phyloP scores from a whole-genome alignment of 2,329 filamentous ascomycete genomes.

The Dactylonectria macrodidyma region DNA sequence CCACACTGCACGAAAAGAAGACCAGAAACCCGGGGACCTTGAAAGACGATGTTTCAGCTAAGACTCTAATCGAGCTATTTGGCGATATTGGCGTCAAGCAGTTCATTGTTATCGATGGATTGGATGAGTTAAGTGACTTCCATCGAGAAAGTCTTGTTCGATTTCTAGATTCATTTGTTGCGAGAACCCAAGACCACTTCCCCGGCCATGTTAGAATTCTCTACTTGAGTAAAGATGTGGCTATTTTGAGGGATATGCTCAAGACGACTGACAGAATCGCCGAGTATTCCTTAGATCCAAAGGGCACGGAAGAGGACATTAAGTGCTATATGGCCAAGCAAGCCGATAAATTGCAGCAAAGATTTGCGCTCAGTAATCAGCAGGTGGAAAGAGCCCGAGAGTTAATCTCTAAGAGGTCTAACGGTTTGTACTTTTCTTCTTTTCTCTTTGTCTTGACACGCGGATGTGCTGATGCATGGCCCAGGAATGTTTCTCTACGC shows the following conservation, averaged over 20 bases:
- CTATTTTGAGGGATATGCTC: neutral
- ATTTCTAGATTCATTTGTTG: conserved; percentile 38
- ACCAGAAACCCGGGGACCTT: neutral
- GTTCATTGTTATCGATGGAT: conserved; percentile 60
- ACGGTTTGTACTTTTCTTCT: neutral
- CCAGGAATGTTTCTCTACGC: conserved; percentile 54
- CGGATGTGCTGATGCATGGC: neutral
- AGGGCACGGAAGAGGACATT: conserved; percentile 5
- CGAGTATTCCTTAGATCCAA: neutral
- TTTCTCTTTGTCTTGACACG: neutral
- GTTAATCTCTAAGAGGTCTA: conserved; percentile 2
- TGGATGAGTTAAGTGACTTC: conserved; percentile 56
- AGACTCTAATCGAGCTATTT: conserved; percentile 51
- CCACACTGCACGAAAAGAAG: conserved; percentile 13
- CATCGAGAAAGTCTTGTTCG: conserved; percentile 48
- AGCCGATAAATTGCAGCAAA: neutral
- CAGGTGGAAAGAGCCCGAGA: neutral
- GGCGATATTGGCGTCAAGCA: conserved; percentile 46
- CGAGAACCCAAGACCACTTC: conserved; percentile 9
- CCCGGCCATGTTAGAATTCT: conserved; percentile 12
- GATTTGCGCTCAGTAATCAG: neutral
- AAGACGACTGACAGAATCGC: neutral
- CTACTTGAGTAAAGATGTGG: conserved; percentile 7
- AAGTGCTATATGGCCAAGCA: conserved; percentile 12
- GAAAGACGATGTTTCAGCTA: conserved; percentile 35